Conservation (phyloP, 1,284 basidiomycete genomes). For the Golubevia pallescens region DNA sequence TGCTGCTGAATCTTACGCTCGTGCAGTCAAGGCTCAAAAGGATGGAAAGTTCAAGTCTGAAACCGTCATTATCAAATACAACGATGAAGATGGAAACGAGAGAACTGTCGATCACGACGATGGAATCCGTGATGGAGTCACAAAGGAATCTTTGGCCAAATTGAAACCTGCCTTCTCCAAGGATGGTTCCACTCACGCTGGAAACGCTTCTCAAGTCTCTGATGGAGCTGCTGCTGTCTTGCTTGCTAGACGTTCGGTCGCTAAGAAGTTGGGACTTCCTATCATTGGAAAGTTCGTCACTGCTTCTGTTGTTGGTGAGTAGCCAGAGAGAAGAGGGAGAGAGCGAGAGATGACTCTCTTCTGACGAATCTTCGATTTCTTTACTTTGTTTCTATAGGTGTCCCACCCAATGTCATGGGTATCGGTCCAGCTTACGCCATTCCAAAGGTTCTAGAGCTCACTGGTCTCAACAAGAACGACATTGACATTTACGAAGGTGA, state of each 20-base stretch:
- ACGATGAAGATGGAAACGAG: constrained; percentile 79
- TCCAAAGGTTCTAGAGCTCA: constrained; percentile 52
- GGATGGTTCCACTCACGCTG: constrained; percentile 88
- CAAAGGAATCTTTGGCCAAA: constrained; percentile 81
- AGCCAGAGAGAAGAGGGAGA: too few relatives aligned
- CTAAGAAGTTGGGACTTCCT: constrained; percentile 85
- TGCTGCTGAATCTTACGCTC: constrained; percentile 80
- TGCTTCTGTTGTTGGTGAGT: constrained; percentile 79
- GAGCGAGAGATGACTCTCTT: too few relatives aligned
- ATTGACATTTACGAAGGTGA: constrained; percentile 49
- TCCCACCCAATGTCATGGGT: constrained; percentile 63
- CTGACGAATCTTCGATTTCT: too few relatives aligned
- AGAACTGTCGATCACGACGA: constrained; percentile 86
- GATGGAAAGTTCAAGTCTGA: constrained; percentile 89
- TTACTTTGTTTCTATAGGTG: constrained; percentile 7
- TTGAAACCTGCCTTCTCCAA: constrained; percentile 91
- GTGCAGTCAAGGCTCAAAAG: constrained; percentile 83
- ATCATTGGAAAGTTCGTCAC: constrained; percentile 90
- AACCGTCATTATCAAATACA: constrained; percentile 83
- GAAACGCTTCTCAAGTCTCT: constrained; percentile 92
- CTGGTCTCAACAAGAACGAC: constrained; percentile 46
- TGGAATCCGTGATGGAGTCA: constrained; percentile 84
- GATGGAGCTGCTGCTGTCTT: constrained; percentile 96
- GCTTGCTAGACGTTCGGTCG: constrained; percentile 82
- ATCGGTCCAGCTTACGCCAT: constrained; percentile 63